Conservation (phyloP, 2,329 filamentous ascomycete genomes). For the Trichoderma hamatum region DNA sequence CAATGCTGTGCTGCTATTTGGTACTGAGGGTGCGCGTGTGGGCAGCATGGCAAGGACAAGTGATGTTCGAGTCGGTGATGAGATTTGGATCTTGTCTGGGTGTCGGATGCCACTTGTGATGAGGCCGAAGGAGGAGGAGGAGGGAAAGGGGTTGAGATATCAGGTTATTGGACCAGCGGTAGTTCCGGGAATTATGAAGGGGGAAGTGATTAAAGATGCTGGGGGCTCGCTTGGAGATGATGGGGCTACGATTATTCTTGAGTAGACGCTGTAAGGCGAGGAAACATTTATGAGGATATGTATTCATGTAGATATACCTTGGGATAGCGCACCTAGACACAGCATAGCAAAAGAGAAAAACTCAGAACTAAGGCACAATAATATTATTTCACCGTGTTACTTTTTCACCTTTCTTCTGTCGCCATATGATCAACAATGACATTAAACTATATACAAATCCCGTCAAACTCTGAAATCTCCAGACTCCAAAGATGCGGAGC, state of each 20-base stretch:
- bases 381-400: not conserved
- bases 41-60: not conserved
- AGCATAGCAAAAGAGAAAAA: not conserved
- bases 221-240: not conserved
- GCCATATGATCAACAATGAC: constrained; percentile 10
- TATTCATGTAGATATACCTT: not conserved
- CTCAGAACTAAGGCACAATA: not conserved
- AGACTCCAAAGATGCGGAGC: not conserved
- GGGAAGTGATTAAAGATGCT: not conserved
- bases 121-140: not conserved
- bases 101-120: not conserved
- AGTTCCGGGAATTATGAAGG: not conserved
- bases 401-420: not conserved
- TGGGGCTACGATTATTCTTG: not conserved
- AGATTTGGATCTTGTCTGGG: not conserved
- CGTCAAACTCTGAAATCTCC: not conserved
- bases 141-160: not conserved
- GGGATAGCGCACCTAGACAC: not conserved
- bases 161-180: not conserved
- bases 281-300: not conserved
- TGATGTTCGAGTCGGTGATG: not conserved
- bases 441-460: constrained; percentile 12
- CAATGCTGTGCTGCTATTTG: not conserved
- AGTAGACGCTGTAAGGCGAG: not conserved
- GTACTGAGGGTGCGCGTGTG: not conserved